Evolutionary conservation across 352 stramenopile species (phyloP), one percentile per base, ranked within the genome.

Genomic region (Pythium scleroteichum): DNA sequence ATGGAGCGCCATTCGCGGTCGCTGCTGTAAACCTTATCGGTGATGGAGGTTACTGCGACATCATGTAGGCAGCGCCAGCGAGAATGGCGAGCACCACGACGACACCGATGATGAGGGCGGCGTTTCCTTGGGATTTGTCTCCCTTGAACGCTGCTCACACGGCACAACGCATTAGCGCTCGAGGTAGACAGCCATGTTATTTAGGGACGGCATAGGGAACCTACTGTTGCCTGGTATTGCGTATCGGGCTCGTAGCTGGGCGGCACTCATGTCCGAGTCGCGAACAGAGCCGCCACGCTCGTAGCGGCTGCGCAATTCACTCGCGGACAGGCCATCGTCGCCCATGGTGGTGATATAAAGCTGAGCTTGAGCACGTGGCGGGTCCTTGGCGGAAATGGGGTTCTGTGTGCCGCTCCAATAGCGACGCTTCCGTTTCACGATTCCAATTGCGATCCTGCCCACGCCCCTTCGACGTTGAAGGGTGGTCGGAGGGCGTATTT

Each of bases 221-320:
- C 58, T 79, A 94, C 84, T 94, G 74, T 94, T 94, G 46, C 69
- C 71, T 17, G 83, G 69, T 59, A 94, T 94, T 32, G 84, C 82
- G 64, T 94, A 92, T 69, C 84, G 77, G 22, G 84, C 86, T 9
- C 82, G 82, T 20, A 94, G 62, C 54, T 94, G 84, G 9, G 82
- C 84, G 0, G 84, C 84, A 44, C 80, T 94, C 41, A 94, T 72
- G 64, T 94, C 82, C 41, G 67, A 85, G 62, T 94, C 84, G 19
- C 78, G 82, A 32, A 94, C 82, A 1, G 68, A 85, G 19, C 84
- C 84, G 40, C 80, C 82, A 33, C 84, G 82, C 54, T 87, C 79
- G 64, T 94, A 94, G 38, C 84, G 79, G 55, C 76, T 76, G 29
- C 84, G 79, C 53, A 94, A 66, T 42, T 94, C 84, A 41, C 73